Evolutionary conservation across 2,329 filamentous ascomycete species (phyloP).

Genomic region (Colletotrichum orbiculare): DNA sequence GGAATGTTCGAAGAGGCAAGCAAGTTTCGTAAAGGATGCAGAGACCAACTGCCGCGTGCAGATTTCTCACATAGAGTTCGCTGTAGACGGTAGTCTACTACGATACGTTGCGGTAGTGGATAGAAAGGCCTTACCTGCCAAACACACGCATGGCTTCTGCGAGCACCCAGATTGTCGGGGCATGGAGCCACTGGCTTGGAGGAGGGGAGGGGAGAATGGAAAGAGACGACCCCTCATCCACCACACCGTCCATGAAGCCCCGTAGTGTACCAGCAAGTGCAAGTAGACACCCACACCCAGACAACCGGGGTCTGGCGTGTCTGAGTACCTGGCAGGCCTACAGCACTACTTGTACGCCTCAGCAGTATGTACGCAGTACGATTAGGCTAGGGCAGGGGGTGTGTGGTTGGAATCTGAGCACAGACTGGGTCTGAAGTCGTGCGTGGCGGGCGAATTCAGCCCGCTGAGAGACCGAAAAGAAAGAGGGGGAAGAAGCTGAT

Average conservation of each 20-base stretch:
- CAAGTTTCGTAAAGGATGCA: neutral
- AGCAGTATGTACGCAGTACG: neutral
- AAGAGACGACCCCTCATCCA: conserved; percentile 24
- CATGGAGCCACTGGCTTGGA: conserved; percentile 27
- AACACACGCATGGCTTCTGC: conserved; percentile 22
- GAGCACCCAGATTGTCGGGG: conserved; percentile 33
- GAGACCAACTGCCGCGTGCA: neutral
- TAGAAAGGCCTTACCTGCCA: neutral
- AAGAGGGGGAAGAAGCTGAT: neutral
- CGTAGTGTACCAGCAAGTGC: neutral
- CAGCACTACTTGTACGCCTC: too few relatives aligned
- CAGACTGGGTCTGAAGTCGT: conserved; percentile 30
- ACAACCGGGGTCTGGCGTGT: conserved; percentile 40
- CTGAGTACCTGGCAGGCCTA: too few relatives aligned
- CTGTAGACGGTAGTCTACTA: neutral
- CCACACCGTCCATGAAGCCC: conserved; percentile 2
- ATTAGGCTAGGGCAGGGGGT: conserved; percentile 9
- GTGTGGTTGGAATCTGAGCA: conserved; percentile 32
- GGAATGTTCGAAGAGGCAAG: too few relatives aligned
- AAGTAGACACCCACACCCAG: conserved; percentile 25
- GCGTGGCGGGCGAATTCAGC: neutral
- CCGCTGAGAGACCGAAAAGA: neutral
- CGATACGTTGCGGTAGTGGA: neutral
- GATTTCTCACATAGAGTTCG: too few relatives aligned
- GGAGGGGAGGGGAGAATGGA: neutral